Conservation (phyloP, 1,284 basidiomycete genomes). For the Austroboletus novae-zelandiae region DNA sequence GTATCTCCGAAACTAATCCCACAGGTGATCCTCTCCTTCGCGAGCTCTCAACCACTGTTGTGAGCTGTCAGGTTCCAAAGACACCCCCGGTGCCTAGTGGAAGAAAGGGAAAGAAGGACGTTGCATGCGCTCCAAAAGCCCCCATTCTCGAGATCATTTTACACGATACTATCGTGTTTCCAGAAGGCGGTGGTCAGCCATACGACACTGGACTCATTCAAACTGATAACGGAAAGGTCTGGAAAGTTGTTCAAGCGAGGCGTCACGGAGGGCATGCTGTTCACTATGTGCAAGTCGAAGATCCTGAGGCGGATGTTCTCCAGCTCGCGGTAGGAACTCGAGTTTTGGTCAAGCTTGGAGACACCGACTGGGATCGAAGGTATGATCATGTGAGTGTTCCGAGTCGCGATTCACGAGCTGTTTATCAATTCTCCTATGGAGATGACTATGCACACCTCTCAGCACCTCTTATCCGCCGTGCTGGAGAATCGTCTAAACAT, state of each 20-base stretch:
- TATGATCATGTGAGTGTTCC: slow-evolving; percentile 67
- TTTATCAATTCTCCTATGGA: slow-evolving; percentile 29
- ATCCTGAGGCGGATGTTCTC: slow-evolving; percentile 42
- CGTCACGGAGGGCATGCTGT: slow-evolving; percentile 74
- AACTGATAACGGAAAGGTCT: slow-evolving; percentile 44
- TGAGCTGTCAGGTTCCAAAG: slow-evolving; percentile 46
- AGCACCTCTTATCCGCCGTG: slow-evolving; percentile 82
- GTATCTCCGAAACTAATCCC: slow-evolving; percentile 10
- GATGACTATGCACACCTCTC: slow-evolving; percentile 84
- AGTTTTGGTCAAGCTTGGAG: slow-evolving; percentile 57
- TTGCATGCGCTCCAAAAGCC: slow-evolving; percentile 41
- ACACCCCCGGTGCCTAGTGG: slow-evolving; percentile 38
- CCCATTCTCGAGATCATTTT: slow-evolving; percentile 64
- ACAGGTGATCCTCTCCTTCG: slow-evolving; percentile 66
- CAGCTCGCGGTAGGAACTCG: slow-evolving; percentile 50
- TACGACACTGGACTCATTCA: slow-evolving; percentile 71
- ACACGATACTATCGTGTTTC: slow-evolving; percentile 85
- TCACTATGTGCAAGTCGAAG: slow-evolving; percentile 63
- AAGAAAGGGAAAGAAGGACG: slow-evolving; percentile 46
- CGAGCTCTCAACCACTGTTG: slow-evolving; percentile 52
- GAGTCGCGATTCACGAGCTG: not conserved
- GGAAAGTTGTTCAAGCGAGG: slow-evolving; percentile 70
- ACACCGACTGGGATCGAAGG: slow-evolving; percentile 67
- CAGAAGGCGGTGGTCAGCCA: slow-evolving; percentile 87
- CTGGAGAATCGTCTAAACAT: slow-evolving; percentile 66